Base-by-base conservation (phyloP, 352 stramenopile species). In the Globisporangium emineosum region DNA sequence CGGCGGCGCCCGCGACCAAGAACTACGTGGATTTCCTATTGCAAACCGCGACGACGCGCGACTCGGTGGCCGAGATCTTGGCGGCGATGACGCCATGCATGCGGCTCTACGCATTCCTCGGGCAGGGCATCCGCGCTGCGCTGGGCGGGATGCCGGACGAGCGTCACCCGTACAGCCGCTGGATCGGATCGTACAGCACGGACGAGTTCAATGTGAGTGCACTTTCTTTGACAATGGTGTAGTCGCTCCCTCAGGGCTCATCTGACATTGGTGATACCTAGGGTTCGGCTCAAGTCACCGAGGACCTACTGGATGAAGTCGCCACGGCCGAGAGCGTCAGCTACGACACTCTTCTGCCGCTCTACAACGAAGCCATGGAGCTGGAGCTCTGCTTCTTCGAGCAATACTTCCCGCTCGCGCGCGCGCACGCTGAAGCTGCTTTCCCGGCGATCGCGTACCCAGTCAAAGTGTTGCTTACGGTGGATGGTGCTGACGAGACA, bases 301-400 rank as follows among this genome's bases (percentile, higher is more conserved):
- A 86, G 57, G 42, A 49, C 19, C 52, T 84, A 30, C 62, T 88
- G 33, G 63, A 83, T 12, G 66, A 81, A n/a, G 45, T 76, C 7
- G 70, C 70, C 0, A 53, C 27, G 6, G 32, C 64, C 1, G 75
- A 86, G 42, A 30, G 55, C 10, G 50, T 76, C 5, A 30, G 50
- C 5, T 68, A 62, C 21, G 67, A 71, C 32, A 69, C 62, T 32
- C 65, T 88, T 12, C n/a, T 62, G 49, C 57, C 68, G 25, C 68
- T 79, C 12, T 88, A 88, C 76, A 76, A 80, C 54, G 49, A 45
- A 13, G 78, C 76, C 7, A 86, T 88, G 76, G 62, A 79, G 50
- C 72, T 88, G 6, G 78, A 88, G 62, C 67, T 83, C 15, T 53
- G 66, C 43, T 88, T 88, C 73, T 88, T 85, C 33, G 77, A 88